Evolutionary conservation across 495 filamentous ascomycete genomes (phyloP), one percentile per base, ranked within the genome.

Genomic region (Aspergillus hancockii): DNA sequence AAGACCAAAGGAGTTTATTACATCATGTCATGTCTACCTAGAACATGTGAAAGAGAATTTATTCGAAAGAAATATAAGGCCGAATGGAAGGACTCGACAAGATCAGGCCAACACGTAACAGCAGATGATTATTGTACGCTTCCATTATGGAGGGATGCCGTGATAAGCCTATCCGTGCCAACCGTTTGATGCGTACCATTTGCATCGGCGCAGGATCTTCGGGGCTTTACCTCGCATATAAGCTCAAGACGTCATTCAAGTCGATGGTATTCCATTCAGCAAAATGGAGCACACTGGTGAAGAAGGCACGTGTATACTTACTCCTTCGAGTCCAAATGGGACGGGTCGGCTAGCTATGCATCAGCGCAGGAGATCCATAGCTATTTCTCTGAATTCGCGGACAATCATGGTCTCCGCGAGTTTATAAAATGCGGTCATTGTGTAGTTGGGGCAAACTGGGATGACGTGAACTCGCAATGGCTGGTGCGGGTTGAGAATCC

Each of bases 291-390:
- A n/a, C n/a, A n/a, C n/a, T n/a, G n/a, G n/a, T n/a, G n/a, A 46
- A 46, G 16, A 22, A 54, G 51, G 19, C 51, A 54, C 49, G 63
- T 66, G 34, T 79, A 79, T 49, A 66, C 67, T 28, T 79, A 66
- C 51, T 65, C 75, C 2, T 80, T 70, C 51, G 72, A 76, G 30
- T 68, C 65, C 7, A 79, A 78, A 49, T 63, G 78, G 21, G 66
- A 79, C 52, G 85, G 81, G 82, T 67, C 75, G 6, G 73, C 78
- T 63, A 79, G 79, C 67, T 83, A 79, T 66, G 66, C 80, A 9
- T 61, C 66, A 4, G 71, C 81, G 10, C 62, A 47, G 1, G 82
- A 86, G 64, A 86, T 86, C 49, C 67, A 67, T 43, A 57, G 67
- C 28, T 87, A 86, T 56, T 76, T 85, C 25, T 63, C 66, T 4